A percentile compares a stretch with the other conserved stretches of the same genome.
Conservation (phyloP, 305 asterid species). For the Fraxinus baroniana region DNA sequence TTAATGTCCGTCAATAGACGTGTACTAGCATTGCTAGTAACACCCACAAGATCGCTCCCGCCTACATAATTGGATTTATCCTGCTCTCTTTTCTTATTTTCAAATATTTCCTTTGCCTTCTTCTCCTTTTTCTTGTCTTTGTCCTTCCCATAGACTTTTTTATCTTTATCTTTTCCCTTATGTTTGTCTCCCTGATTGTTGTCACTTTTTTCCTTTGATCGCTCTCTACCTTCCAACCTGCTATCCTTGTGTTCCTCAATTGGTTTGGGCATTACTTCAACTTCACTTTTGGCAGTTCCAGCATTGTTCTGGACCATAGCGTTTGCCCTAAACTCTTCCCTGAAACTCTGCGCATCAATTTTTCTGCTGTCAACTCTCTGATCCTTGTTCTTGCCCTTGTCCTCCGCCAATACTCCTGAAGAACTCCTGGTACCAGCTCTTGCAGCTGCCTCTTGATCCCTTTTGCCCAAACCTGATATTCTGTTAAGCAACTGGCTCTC, state of each 20-base stretch:
- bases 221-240: constrained; percentile 41
- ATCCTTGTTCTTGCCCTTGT: constrained; percentile 39
- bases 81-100: constrained; percentile 28
- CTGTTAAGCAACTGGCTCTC: constrained; percentile 44
- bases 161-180: constrained; percentile 35
- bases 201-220: constrained; percentile 36
- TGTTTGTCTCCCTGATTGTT: constrained; percentile 34
- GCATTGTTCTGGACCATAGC: constrained; percentile 28
- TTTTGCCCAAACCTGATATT: constrained; percentile 31
- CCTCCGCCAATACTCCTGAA: constrained; percentile 34
- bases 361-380: constrained; percentile 37
- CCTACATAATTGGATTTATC: constrained; percentile 26
- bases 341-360: constrained; percentile 28
- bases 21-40: constrained; percentile 21
- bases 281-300: constrained; percentile 30
- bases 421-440: constrained; percentile 26
- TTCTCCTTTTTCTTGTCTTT: constrained; percentile 38
- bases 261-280: constrained; percentile 37
- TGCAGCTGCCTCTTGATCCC: constrained; percentile 28
- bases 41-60: constrained; percentile 27
- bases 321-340: constrained; percentile 36
- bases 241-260: constrained; percentile 36
- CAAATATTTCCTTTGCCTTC: constrained; percentile 29
- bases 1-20: constrained; percentile 20
- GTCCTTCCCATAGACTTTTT: constrained; percentile 38